Conservation (phyloP, 192 early-diverging fungal genomes). For the Coemansia sp. region DNA sequence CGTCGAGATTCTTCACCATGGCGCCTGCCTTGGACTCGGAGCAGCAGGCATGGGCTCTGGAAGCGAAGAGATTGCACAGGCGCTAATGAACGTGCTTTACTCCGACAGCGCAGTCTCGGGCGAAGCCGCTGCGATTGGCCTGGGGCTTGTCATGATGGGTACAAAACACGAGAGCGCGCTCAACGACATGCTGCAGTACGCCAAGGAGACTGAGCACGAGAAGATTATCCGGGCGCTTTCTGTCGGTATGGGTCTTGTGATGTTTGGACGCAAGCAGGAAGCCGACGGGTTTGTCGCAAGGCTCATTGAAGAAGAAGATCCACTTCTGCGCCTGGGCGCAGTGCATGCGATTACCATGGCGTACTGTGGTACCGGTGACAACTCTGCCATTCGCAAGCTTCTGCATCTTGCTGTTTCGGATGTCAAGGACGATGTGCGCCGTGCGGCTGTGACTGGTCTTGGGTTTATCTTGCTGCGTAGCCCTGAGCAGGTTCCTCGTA, state of each 20-base stretch:
- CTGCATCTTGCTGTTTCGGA: constrained; percentile 98
- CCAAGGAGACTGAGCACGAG: constrained; percentile 98
- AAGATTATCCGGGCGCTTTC: constrained; percentile 98
- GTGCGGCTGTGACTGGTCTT: constrained; percentile 95
- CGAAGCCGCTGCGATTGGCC: constrained; percentile 93
- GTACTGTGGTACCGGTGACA: constrained; percentile 96
- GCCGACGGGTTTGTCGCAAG: constrained; percentile 89
- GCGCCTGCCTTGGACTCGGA: constrained; percentile 92
- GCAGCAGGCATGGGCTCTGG: constrained; percentile 96
- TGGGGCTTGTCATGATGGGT: constrained; percentile 98
- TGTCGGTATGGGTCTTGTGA: constrained; percentile 90
- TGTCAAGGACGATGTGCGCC: constrained; percentile 98
- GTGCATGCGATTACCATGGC: constrained; percentile 98
- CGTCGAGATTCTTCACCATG: constrained; percentile 92
- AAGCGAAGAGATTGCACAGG: constrained; percentile 83
- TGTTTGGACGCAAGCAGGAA: constrained; percentile 96
- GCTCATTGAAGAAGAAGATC: constrained; percentile 88
- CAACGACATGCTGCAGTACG: constrained; percentile 96
- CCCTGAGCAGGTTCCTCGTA: constrained; percentile 95
- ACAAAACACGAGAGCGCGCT: constrained; percentile 77
- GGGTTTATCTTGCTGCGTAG: constrained; percentile 92
- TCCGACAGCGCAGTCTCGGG: constrained; percentile 96
- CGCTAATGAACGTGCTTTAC: constrained; percentile 85
- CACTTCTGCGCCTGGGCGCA: constrained; percentile 92
- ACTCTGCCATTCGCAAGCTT: constrained; percentile 90